These are phyloP conservation scores for Talaromyces piceae DNA, from an alignment of 2,329 filamentous ascomycete species.

Conservation along the genomic window DNA sequence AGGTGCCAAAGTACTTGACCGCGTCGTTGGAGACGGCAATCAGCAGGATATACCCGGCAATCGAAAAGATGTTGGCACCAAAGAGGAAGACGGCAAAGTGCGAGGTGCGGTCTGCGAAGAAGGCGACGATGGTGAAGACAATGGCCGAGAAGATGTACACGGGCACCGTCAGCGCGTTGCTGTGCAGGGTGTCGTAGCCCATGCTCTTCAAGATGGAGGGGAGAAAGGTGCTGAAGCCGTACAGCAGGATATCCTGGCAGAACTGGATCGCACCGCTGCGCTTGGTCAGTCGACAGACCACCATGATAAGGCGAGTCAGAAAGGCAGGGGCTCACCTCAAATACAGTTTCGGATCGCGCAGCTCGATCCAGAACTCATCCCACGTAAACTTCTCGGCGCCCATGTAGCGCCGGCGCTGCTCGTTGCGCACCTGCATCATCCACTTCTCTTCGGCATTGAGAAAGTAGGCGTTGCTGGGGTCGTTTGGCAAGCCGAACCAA, in stretches of 20 bases:
- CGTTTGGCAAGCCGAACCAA: slow-evolving; percentile 43
- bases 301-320: too few relatives aligned
- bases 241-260: slow-evolving; percentile 46
- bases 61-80: slow-evolving; percentile 35
- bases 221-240: slow-evolving; percentile 53
- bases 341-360: slow-evolving; percentile 47
- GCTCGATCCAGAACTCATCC: slow-evolving; percentile 42
- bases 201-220: slow-evolving; percentile 49
- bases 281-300: too few relatives aligned
- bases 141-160: slow-evolving; percentile 48
- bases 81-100: slow-evolving; percentile 30
- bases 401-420: slow-evolving; percentile 43
- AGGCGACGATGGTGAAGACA: slow-evolving; percentile 40
- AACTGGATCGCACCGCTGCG: slow-evolving; percentile 43
- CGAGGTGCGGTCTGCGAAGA: slow-evolving; percentile 39
- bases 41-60: slow-evolving; percentile 45
- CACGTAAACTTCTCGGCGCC: slow-evolving; percentile 45
- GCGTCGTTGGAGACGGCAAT: slow-evolving; percentile 40
- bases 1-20: slow-evolving; percentile 45
- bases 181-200: slow-evolving; percentile 45
- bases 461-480: slow-evolving; percentile 43
- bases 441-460: slow-evolving; percentile 42
- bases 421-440: slow-evolving; percentile 44
- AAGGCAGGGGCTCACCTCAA: slow-evolving; percentile 19
- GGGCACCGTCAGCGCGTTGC: slow-evolving; percentile 50